Evolutionary conservation across 2,329 filamentous ascomycete species (phyloP).

Genomic region (Fusarium abutilonis): DNA sequence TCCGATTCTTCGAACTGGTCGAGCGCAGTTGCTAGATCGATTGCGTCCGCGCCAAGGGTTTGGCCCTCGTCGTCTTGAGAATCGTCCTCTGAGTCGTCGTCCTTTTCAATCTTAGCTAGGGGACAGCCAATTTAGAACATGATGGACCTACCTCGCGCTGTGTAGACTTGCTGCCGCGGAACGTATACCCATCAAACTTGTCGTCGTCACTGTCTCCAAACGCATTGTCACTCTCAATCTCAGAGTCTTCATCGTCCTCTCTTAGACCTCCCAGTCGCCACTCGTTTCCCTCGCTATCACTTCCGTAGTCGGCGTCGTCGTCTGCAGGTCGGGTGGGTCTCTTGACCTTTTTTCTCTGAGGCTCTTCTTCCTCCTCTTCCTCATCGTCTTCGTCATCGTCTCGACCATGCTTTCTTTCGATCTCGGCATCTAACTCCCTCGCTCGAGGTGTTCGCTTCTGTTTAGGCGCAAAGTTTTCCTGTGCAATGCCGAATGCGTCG

Average conservation of each 20-base stretch:
- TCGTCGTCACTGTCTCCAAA: constrained; percentile 91
- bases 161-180: constrained; percentile 59
- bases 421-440: constrained; percentile 61
- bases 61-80: constrained; percentile 64
- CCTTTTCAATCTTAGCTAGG: constrained; percentile 44
- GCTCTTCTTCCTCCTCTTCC: constrained; percentile 60
- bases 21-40: constrained; percentile 66
- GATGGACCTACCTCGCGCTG: constrained; percentile 43
- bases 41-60: constrained; percentile 67
- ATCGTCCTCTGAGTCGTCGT: constrained; percentile 68
- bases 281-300: constrained; percentile 85
- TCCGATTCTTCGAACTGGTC: constrained; percentile 64
- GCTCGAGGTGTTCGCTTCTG: constrained; percentile 61
- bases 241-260: constrained; percentile 69
- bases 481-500: constrained; percentile 67
- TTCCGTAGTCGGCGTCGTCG: constrained; percentile 75
- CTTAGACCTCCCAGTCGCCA: constrained; percentile 77
- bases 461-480: constrained; percentile 60
- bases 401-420: constrained; percentile 56
- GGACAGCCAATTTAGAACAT: not conserved
- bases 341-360: constrained; percentile 55
- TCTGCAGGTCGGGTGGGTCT: constrained; percentile 52
- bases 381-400: constrained; percentile 59
- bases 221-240: constrained; percentile 77
- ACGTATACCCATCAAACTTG: constrained; percentile 77